phyloP scores from a whole-genome alignment of 352 stramenopile genomes.

The Globisporangium cederbergense region DNA sequence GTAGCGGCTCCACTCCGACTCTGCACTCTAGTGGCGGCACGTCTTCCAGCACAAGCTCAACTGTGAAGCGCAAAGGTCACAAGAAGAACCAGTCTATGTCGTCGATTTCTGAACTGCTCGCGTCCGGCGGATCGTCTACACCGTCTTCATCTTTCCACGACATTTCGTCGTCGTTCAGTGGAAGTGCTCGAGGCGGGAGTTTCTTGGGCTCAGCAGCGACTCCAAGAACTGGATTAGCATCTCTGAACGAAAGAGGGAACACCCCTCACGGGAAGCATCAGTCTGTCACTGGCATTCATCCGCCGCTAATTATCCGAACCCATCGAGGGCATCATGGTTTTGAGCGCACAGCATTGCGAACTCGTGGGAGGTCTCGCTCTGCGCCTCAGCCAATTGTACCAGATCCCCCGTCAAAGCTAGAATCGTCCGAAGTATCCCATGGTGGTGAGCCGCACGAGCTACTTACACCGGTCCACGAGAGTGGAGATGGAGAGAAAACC shows the following conservation, averaged over 20 bases:
- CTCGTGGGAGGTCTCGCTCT: slow-evolving; percentile 52
- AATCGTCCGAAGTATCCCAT: slow-evolving; percentile 5
- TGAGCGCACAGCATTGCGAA: slow-evolving; percentile 28
- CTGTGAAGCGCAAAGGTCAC: slow-evolving; percentile 64
- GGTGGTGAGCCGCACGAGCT: slow-evolving; percentile 16
- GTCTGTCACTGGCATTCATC: slow-evolving; percentile 14
- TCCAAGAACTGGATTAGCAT: slow-evolving; percentile 66
- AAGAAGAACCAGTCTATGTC: slow-evolving; percentile 90
- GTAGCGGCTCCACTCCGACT: slow-evolving; percentile 15
- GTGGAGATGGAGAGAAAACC: background rate
- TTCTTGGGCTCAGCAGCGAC: slow-evolving; percentile 53
- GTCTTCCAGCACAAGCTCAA: slow-evolving; percentile 22
- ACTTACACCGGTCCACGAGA: slow-evolving; percentile 26
- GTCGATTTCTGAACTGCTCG: slow-evolving; percentile 80
- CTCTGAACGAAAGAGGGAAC: slow-evolving; percentile 55
- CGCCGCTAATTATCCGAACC: slow-evolving; percentile 9
- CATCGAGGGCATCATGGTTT: slow-evolving; percentile 14
- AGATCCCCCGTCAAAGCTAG: slow-evolving; percentile 1
- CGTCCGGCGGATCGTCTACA: slow-evolving; percentile 30
- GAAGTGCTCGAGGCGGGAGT: slow-evolving; percentile 23
- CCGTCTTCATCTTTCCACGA: slow-evolving; percentile 66
- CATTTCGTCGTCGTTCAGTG: slow-evolving; percentile 36
- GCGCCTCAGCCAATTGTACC: slow-evolving; percentile 38
- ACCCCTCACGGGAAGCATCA: slow-evolving; percentile 16
- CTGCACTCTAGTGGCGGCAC: slow-evolving; percentile 7